Evolutionary conservation across 768 basidiomycete species (phyloP), one percentile per base, ranked within the genome.

Genomic region (Ramaria sp.): DNA sequence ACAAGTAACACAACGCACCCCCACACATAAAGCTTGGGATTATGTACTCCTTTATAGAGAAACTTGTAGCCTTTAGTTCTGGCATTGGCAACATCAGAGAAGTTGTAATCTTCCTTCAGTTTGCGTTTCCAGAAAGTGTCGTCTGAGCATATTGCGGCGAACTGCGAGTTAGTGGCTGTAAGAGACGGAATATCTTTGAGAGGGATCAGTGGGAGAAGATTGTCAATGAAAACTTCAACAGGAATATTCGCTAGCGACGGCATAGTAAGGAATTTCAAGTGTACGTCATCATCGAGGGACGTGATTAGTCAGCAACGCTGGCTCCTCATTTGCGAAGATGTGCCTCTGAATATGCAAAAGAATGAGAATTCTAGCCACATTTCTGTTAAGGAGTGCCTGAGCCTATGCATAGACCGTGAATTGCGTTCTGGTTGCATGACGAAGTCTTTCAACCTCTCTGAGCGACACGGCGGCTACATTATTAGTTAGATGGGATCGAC

Each of bases 51-150:
- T 48, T 73, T 75, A 71, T 92, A 94, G 39, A 94, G 80, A 62
- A 81, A 77, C 68, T 84, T 86, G 82, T 86, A 94, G 13, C 90
- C 90, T 45, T 70, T 81, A 12, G 77, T 80, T 19, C 91, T 74
- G 13, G 91, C 91, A 0, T 86, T 91, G 42, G 76, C 78, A 41
- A 77, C 73, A 3, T 78, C 80, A 7, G 84, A 77, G 63, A 90
- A 93, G 69, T 91, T 89, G 73, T 82, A 92, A 65, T 93, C 91
- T 33, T 69, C 67, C 31, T 75, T 66, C 9, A 89, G 70, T 59
- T 79, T 85, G 30, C 79, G 74, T 65, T 82, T 83, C 91, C 91
- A 94, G 59, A 91, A 76, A 0, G 81, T 82, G 57, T 90, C 86
- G 64, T 92, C 89, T 12, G 77, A 72, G 64, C 78, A 79, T 24